Percentiles rank a stretch among this genome's conserved stretches.
phyloP scores from a whole-genome alignment of 345 rosid species.

The Syzygium grande region DNA sequence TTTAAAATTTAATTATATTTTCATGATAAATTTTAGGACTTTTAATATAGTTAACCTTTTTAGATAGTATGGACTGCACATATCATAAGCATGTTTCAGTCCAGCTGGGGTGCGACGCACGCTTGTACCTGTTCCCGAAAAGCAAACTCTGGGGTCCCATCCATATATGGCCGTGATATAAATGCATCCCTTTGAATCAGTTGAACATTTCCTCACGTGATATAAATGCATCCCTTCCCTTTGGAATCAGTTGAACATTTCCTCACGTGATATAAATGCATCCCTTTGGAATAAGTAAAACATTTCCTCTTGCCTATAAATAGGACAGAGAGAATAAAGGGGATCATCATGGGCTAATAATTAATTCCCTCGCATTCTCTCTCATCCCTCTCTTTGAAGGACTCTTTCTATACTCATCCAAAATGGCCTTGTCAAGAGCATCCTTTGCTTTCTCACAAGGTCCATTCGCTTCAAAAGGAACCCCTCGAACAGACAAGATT shows the following conservation, averaged over 20 bases:
- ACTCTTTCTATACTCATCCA: background rate
- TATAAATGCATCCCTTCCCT: background rate
- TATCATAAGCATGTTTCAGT: background rate
- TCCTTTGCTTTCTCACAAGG: background rate
- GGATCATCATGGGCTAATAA: background rate
- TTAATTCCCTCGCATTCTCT: background rate
- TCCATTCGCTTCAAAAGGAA: background rate
- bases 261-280: background rate
- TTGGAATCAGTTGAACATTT: background rate
- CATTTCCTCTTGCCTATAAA: background rate
- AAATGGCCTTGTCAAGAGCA: background rate
- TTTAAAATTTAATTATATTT: too few relatives aligned
- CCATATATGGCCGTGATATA: background rate
- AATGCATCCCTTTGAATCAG: background rate
- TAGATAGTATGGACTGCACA: background rate
- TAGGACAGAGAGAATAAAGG: background rate
- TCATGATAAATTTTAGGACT: too few relatives aligned
- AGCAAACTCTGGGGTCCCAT: too few relatives aligned
- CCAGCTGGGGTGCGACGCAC: background rate
- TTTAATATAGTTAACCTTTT: too few relatives aligned
- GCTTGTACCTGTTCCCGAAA: background rate
- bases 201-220: background rate
- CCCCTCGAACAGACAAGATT: background rate
- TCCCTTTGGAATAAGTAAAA: background rate
- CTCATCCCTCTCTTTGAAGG: constrained; percentile 3